Percentiles rank a stretch among this genome's conserved stretches.
These are phyloP conservation scores for Phytophthora fragariae DNA, from an alignment of 352 stramenopile species.

Conservation along the genomic window DNA sequence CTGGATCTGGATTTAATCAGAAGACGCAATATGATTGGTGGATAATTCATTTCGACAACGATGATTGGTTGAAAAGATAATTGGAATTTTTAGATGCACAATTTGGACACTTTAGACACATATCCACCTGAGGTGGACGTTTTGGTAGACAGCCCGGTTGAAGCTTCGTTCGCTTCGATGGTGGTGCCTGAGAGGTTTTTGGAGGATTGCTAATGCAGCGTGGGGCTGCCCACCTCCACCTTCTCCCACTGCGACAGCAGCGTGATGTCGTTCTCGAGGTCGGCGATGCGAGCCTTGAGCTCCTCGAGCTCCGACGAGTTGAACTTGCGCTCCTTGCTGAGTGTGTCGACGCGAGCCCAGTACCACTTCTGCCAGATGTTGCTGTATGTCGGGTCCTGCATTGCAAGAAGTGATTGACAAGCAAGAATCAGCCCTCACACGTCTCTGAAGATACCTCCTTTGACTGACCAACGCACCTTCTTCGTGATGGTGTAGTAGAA, in stretches of 20 bases:
- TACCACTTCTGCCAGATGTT: constrained; percentile 89
- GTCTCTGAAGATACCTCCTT: not conserved
- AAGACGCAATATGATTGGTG: constrained; percentile 4
- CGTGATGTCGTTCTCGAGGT: constrained; percentile 71
- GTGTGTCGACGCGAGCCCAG: constrained; percentile 43
- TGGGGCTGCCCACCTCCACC: constrained; percentile 26
- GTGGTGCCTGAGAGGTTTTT: constrained; percentile 5
- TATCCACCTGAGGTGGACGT: constrained; percentile 26
- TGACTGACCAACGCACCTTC: constrained; percentile 38
- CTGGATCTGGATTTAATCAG: not conserved
- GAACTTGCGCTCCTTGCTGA: constrained; percentile 69
- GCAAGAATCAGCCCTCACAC: not conserved
- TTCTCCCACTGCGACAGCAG: constrained; percentile 66
- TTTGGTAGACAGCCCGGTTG: too few relatives aligned
- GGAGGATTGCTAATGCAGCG: constrained; percentile 11
- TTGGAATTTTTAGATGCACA: constrained; percentile 14
- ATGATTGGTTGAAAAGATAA: constrained; percentile 31
- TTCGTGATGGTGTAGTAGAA: constrained; percentile 87
- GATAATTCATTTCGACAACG: not conserved
- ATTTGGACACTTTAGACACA: constrained; percentile 23
- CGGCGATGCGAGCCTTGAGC: constrained; percentile 53
- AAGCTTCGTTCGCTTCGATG: constrained; percentile 37
- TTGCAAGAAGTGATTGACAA: not conserved
- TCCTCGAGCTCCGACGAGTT: constrained; percentile 49
- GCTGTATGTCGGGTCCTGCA: constrained; percentile 79